phyloP scores from a whole-genome alignment of 2,329 filamentous ascomycete genomes.

The Botrytis medusae region DNA sequence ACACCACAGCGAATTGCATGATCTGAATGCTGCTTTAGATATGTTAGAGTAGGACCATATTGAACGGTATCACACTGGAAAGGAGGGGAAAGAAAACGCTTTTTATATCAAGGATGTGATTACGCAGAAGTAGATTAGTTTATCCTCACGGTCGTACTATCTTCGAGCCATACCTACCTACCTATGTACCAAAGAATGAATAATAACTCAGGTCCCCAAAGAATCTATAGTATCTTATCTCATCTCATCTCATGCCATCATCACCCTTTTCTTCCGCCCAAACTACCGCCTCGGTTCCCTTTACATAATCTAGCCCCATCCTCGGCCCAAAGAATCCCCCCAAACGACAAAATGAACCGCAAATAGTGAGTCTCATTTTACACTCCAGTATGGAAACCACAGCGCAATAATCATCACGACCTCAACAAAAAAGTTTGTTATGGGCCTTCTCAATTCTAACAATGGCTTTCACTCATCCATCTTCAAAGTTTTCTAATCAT shows the following conservation, averaged over 20 bases:
- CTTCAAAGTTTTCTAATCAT: conserved; percentile 20
- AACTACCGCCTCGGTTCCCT: conserved; percentile 3
- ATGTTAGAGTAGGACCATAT: background rate
- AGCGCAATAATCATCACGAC: conserved; percentile 39
- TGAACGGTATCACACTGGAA: background rate
- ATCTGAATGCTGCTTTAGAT: conserved; percentile 5
- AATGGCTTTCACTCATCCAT: conserved; percentile 35
- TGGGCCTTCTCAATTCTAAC: conserved; percentile 23
- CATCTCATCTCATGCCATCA: background rate
- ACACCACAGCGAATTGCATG: conserved; percentile 2
- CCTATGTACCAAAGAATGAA: background rate
- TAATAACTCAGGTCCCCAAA: background rate
- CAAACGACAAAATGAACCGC: conserved; percentile 1
- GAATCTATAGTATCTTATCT: background rate
- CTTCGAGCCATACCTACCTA: too few relatives aligned
- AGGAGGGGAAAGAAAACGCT: background rate
- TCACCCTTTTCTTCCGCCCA: background rate
- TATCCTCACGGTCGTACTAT: background rate
- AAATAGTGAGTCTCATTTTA: conserved; percentile 1
- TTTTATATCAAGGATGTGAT: background rate
- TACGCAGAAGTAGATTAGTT: background rate
- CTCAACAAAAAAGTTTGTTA: conserved; percentile 30
- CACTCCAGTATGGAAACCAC: conserved; percentile 36
- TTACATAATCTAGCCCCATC: conserved; percentile 9
- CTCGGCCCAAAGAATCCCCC: background rate